Base-by-base conservation (phyloP, 257 asterid species). In the Solanum ahanhuiri region DNA sequence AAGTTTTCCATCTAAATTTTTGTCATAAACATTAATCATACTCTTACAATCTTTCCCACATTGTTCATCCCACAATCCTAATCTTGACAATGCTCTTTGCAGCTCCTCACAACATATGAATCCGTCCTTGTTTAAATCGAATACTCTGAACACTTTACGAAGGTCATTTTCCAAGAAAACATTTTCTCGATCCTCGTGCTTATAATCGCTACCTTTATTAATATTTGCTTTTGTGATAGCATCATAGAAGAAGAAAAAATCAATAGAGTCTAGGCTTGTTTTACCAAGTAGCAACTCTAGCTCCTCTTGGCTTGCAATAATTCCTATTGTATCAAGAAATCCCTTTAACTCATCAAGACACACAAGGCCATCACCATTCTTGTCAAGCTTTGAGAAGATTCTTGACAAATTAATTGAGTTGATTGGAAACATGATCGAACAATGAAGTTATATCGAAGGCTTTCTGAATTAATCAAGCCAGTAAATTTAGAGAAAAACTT, bases 1-100 rank as follows among this genome's bases (percentile, higher is more conserved):
- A 75, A 94, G 90, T 84, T 89, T 81, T 3, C 96, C 98, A 89
- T 94, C 96, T 0, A 89, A 89, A 87, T 94, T 93, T 0, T 71
- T 63, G 58, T 94, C 96, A 12, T 90, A 94, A 17, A 76, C 89
- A 1, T 86, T 85, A 76, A 93, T 92, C 92, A 93, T 89, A 12
- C 63, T 76, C 85, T 37, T 88, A 63, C 95, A 91, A 84, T 93
- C 94, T 60, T 75, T 31, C 2, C 87, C 88, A 14, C 43, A 83
- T 9, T 22, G 9, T 43, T 87, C 89, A 25, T 90, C 91, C 91
- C 89, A 88, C 85, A 90, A 54, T 7, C 91, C 89, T 34, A 90
- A 88, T 87, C 91, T 88, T 9, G 72, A 85, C 45, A 90, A 41
- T 54, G 87, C 87, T 0, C 25, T 88, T 22, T 85, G 77, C n/a